Evolutionary conservation across 768 basidiomycete species (phyloP), one percentile per base, ranked within the genome.

Genomic region (Porpolomopsis calyptriformis): DNA sequence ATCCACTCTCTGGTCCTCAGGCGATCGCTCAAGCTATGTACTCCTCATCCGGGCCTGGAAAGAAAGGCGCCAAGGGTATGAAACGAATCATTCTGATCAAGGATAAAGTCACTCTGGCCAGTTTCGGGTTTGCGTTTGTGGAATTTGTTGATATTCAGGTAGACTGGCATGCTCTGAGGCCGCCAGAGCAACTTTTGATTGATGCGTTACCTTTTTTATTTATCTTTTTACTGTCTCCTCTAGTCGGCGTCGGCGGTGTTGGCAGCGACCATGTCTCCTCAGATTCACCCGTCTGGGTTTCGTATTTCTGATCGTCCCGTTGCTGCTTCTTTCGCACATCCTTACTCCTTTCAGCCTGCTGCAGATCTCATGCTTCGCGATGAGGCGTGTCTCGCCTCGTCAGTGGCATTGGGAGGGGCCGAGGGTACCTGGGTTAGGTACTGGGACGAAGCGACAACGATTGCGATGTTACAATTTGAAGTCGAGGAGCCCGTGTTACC

Each of bases 91-190:
- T 93, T 26, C 72, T 94, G 44, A 82, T 94, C 63, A 87, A 89
- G 61, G 92, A 98, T 65, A 83, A 85, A 57, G 75, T 79, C 12
- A 88, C 87, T 0, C 73, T 85, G 69, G 82, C 83, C 4, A 89
- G 89, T 61, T 92, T 87, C 72, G 89, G 96, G 9, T 94, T 93
- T 59, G 81, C 86, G 0, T 98, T 99, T 58, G 86, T 96, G 8
- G 92, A 97, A 56, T 89, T 97, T 54, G 69, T 85, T 14, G 87
- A 93, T 52, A 62, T 80, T 4, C 78, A 84, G 71, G 94, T 93
- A 64, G n/a, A 9, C 23, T 24, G 29, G 31, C 8, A 16, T 12
- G 10, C 19, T 22, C 33, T 27, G 19, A n/a, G n/a, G n/a, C n/a
- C n/a, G n/a, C n/a, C n/a, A n/a, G n/a, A n/a, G n/a, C n/a, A n/a